Conservation (phyloP, 2,329 filamentous ascomycete species). For the Fusarium floridanum region DNA sequence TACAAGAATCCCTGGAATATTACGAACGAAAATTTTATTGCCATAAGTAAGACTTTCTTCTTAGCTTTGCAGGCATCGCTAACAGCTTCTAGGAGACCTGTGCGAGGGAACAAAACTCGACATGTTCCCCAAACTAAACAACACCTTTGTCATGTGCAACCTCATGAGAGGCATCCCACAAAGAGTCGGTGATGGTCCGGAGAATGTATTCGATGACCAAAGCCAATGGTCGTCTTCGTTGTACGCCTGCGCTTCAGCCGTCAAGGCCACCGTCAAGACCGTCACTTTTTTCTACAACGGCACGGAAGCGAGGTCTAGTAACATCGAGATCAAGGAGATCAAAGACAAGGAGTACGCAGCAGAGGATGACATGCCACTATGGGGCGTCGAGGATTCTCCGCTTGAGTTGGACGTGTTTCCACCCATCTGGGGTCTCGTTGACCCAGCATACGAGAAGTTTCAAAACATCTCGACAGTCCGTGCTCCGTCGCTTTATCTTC, state of each 20-base stretch:
- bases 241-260: slow-evolving; percentile 57
- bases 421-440: slow-evolving; percentile 32
- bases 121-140: slow-evolving; percentile 57
- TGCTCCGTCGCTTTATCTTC: slow-evolving; percentile 18
- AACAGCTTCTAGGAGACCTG: background rate
- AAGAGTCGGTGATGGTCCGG: slow-evolving; percentile 50
- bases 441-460: slow-evolving; percentile 20
- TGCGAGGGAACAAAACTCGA: slow-evolving; percentile 43
- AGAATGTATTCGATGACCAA: slow-evolving; percentile 53
- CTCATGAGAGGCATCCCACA: slow-evolving; percentile 55
- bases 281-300: slow-evolving; percentile 58
- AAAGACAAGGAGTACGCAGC: slow-evolving; percentile 52
- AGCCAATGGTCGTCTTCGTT: slow-evolving; percentile 57
- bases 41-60: background rate
- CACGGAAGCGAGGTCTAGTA: slow-evolving; percentile 48
- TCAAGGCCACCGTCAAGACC: slow-evolving; percentile 59
- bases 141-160: slow-evolving; percentile 56
- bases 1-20: background rate
- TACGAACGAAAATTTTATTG: background rate
- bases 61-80: background rate
- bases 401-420: slow-evolving; percentile 7
- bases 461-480: slow-evolving; percentile 20
- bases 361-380: slow-evolving; percentile 48
- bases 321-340: slow-evolving; percentile 51
- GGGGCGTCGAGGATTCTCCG: slow-evolving; percentile 48